phyloP scores from a whole-genome alignment of 2,329 filamentous ascomycete species.

The Aspergillus fructus region DNA sequence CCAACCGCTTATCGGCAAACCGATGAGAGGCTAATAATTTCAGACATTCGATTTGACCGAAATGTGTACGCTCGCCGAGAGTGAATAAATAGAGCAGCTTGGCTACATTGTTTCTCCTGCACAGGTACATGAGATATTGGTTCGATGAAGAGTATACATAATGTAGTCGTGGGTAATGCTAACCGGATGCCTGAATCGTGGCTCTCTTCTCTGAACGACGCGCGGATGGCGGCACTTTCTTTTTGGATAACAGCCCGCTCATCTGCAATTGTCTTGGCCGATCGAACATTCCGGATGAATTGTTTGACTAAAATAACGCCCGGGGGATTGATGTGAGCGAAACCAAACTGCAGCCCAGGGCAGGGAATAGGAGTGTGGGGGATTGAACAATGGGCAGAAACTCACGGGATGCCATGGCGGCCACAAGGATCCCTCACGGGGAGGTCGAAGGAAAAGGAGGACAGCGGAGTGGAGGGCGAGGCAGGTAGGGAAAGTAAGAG shows the following conservation, averaged over 20 bases:
- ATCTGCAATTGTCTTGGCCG: conserved; percentile 97
- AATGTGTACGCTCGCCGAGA: conserved; percentile 93
- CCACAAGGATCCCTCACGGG: conserved; percentile 50
- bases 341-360: conserved; percentile 26
- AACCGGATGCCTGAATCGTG: conserved; percentile 88
- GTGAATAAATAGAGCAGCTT: conserved; percentile 98
- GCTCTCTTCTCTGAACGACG: conserved; percentile 96
- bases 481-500: conserved; percentile 13
- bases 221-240: conserved; percentile 95
- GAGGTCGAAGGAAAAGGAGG: conserved; percentile 14
- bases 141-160: neutral
- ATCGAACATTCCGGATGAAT: conserved; percentile 98
- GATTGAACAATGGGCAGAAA: conserved; percentile 24
- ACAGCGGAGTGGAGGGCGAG: conserved; percentile 7
- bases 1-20: conserved; percentile 95
- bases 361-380: conserved; percentile 19
- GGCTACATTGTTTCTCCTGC: conserved; percentile 95
- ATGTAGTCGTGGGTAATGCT: conserved; percentile 29
- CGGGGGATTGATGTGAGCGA: conserved; percentile 12
- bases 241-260: conserved; percentile 98
- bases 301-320: conserved; percentile 74
- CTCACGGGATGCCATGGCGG: conserved; percentile 60
- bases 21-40: conserved; percentile 95
- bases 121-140: conserved; percentile 23
- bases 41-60: conserved; percentile 98